Evolutionary conservation across 208 protist genomes (phyloP).

Genomic region (Naegleria gruberi): DNA sequence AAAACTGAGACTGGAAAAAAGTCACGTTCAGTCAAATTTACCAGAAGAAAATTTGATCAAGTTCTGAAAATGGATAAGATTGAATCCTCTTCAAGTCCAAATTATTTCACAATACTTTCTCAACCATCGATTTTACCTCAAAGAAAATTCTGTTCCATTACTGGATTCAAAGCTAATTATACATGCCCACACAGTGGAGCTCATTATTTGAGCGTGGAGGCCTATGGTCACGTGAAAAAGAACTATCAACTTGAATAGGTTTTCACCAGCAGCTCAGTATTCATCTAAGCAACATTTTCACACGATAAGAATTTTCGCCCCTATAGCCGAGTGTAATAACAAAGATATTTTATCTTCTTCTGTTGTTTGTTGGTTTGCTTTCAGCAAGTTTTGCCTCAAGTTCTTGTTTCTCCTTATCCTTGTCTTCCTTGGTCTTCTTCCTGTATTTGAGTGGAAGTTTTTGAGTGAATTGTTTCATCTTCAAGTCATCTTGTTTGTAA

Average conservation of each 20-base stretch:
- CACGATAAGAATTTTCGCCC: too few relatives aligned
- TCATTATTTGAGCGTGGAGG: not conserved
- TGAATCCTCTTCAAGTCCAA: not conserved
- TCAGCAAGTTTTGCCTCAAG: not conserved
- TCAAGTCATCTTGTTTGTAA: conserved; percentile 39
- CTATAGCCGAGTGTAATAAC: too few relatives aligned
- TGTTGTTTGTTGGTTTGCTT: not conserved
- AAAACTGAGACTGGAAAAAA: not conserved
- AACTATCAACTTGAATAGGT: not conserved
- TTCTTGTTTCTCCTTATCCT: not conserved
- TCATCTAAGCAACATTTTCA: too few relatives aligned
- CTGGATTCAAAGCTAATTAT: not conserved
- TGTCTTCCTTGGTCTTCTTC: not conserved
- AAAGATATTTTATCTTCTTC: conserved; percentile 3
- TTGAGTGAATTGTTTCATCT: not conserved
- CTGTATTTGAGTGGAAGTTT: not conserved
- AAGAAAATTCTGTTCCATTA: not conserved
- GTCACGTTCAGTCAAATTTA: not conserved
- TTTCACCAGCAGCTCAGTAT: too few relatives aligned
- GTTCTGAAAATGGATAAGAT: not conserved
- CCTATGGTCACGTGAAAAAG: not conserved
- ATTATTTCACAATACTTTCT: not conserved
- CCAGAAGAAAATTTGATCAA: not conserved
- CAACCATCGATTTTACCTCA: not conserved
- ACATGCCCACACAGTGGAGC: not conserved